Conservation (phyloP, 805 yeast species). For the Myxozyma geophila region DNA sequence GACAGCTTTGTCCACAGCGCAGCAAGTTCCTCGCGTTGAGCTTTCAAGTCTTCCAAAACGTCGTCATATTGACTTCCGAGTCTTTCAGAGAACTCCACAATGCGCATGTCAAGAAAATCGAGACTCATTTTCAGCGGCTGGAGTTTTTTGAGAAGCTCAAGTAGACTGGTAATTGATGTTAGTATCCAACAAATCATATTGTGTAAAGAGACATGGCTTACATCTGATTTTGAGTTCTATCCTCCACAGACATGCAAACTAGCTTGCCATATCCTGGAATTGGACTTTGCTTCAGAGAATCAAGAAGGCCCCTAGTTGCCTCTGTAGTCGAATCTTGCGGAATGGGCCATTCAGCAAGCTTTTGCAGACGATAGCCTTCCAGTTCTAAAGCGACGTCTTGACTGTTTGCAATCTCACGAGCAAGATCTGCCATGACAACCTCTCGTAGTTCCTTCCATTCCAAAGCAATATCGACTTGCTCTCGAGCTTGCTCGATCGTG, state of each 20-base stretch:
- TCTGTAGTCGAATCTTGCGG: slow-evolving; percentile 1
- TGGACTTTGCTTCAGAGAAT: slow-evolving; percentile 30
- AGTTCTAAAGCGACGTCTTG: slow-evolving; percentile 9
- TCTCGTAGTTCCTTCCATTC: slow-evolving; percentile 30
- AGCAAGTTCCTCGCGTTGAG: slow-evolving; percentile 1
- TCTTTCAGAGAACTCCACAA: slow-evolving; percentile 9
- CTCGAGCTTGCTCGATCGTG: slow-evolving; percentile 13
- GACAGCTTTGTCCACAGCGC: slow-evolving; percentile 22
- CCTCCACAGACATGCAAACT: slow-evolving; percentile 21
- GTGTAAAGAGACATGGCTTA: background rate
- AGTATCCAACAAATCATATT: background rate
- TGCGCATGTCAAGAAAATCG: slow-evolving; percentile 17
- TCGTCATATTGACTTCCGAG: slow-evolving; percentile 10
- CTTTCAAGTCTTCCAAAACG: slow-evolving; percentile 5
- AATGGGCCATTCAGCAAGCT: slow-evolving; percentile 16
- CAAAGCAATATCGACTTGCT: slow-evolving; percentile 29
- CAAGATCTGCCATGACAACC: slow-evolving; percentile 20
- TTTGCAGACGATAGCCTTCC: slow-evolving; percentile 6
- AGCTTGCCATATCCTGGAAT: slow-evolving; percentile 29
- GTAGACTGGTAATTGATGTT: slow-evolving; percentile 11
- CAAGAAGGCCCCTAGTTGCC: slow-evolving; percentile 10
- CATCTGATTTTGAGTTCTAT: slow-evolving; percentile 17
- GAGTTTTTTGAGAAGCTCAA: slow-evolving; percentile 14
- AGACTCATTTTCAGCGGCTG: slow-evolving; percentile 28
- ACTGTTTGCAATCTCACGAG: slow-evolving; percentile 19